Conservation (phyloP, 169 alveolate species). For the Cryptosporidium ubiquitum region DNA sequence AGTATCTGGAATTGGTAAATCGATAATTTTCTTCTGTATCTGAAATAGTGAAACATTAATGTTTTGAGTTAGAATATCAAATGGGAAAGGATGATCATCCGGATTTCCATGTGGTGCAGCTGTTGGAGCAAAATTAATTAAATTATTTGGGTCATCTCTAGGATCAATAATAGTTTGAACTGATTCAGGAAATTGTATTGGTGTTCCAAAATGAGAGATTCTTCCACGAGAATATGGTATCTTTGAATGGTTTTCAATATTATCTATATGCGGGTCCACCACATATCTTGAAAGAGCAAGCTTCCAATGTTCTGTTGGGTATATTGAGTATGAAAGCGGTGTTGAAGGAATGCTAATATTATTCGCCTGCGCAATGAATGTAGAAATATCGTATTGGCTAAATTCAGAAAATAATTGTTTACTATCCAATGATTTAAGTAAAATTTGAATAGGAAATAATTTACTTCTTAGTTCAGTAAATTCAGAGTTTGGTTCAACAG, state of each 20-base stretch:
- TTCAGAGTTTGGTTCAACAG: conserved; percentile 39
- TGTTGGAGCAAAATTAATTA: conserved; percentile 68
- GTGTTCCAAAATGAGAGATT: conserved; percentile 35
- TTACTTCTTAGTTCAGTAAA: conserved; percentile 20
- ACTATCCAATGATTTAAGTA: neutral
- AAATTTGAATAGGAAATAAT: conserved; percentile 20
- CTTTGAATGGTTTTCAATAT: conserved; percentile 17
- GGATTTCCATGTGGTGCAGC: conserved; percentile 75
- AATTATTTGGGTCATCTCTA: conserved; percentile 61
- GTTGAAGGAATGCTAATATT: conserved; percentile 8
- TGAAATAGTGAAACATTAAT: conserved; percentile 49
- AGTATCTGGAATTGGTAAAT: conserved; percentile 66
- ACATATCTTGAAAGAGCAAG: conserved; percentile 55
- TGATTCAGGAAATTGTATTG: neutral
- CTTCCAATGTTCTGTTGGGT: conserved; percentile 50
- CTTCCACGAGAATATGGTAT: conserved; percentile 73
- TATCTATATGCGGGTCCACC: conserved; percentile 64
- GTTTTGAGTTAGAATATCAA: conserved; percentile 71
- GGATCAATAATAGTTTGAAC: conserved; percentile 41
- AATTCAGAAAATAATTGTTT: neutral
- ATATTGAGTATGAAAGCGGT: conserved; percentile 40
- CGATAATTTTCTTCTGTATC: conserved; percentile 15
- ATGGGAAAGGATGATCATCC: conserved; percentile 31
- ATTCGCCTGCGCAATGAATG: conserved; percentile 23
- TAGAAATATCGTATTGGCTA: conserved; percentile 23